A percentile compares a stretch with the other conserved stretches of the same genome.
phyloP scores from a whole-genome alignment of 768 basidiomycete species.

The Cytidiella melzeri region DNA sequence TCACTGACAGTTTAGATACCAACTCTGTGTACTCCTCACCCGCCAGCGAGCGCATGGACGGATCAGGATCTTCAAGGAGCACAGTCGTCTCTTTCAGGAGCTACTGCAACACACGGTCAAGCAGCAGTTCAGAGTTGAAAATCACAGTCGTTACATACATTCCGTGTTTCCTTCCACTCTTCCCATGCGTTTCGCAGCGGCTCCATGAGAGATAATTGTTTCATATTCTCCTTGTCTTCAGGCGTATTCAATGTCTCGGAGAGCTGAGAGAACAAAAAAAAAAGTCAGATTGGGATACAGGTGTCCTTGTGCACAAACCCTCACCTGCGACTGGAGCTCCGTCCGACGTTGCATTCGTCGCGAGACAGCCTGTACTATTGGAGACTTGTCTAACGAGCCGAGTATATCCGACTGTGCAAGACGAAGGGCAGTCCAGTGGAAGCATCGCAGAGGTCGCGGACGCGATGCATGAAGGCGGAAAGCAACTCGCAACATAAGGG shows the following conservation, averaged over 20 bases:
- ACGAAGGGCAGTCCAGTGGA: not conserved
- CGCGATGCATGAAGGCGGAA: slow-evolving; percentile 1
- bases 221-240: slow-evolving; percentile 53
- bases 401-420: not conserved
- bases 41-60: slow-evolving; percentile 69
- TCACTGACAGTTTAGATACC: slow-evolving; percentile 22
- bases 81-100: slow-evolving; percentile 55
- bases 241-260: slow-evolving; percentile 46
- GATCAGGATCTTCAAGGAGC: slow-evolving; percentile 69
- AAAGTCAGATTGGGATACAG: not conserved
- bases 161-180: slow-evolving; percentile 45
- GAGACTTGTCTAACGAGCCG: slow-evolving; percentile 11
- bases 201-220: slow-evolving; percentile 64
- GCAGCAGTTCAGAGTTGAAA: not conserved
- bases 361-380: slow-evolving; percentile 20
- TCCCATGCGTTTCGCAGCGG: slow-evolving; percentile 65
- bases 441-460: not conserved
- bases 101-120: slow-evolving; percentile 34
- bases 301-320: not conserved
- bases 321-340: slow-evolving; percentile 18
- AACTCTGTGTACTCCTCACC: slow-evolving; percentile 55
- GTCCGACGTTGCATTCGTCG: slow-evolving; percentile 18
- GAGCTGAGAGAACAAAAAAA: slow-evolving; percentile 37
- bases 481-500: slow-evolving; percentile 8
- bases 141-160: slow-evolving; percentile 41